A percentile compares a stretch with the other conserved stretches of the same genome.
phyloP scores from a whole-genome alignment of 192 early-diverging fungal genomes.

The Backusella morwellensis region DNA sequence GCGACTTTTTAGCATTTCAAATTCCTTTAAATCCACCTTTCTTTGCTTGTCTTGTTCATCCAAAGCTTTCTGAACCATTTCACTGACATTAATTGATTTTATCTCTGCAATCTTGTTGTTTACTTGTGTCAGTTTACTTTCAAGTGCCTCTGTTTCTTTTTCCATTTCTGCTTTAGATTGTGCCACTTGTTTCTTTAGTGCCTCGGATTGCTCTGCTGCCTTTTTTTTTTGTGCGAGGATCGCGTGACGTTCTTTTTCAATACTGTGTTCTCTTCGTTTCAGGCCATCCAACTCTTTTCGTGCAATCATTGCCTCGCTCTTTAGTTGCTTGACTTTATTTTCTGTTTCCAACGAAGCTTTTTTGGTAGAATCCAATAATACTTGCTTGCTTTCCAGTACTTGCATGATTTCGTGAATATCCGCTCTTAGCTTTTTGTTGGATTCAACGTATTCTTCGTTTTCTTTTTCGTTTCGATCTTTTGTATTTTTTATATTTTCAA shows the following conservation, averaged over 20 bases:
- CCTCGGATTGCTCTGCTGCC: neutral
- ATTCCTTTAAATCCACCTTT: neutral
- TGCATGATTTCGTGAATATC: conserved; percentile 36
- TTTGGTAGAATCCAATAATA: conserved; percentile 25
- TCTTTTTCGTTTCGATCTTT: conserved; percentile 18
- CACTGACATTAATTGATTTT: neutral
- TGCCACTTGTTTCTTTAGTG: neutral
- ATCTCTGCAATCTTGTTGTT: neutral
- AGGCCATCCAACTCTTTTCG: conserved; percentile 29
- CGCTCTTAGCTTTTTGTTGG: conserved; percentile 17
- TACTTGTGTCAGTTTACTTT: neutral
- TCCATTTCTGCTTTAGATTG: neutral
- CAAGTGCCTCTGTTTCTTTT: neutral
- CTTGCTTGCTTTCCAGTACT: conserved; percentile 29
- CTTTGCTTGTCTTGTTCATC: neutral
- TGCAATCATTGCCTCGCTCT: conserved; percentile 25
- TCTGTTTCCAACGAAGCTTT: conserved; percentile 17
- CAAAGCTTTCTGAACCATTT: neutral
- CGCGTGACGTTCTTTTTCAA: conserved; percentile 18
- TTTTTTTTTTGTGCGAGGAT: conserved; percentile 11
- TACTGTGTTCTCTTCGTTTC: conserved; percentile 14
- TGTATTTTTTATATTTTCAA: neutral
- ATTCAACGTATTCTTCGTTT: conserved; percentile 16
- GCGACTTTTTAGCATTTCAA: neutral
- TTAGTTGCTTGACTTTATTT: conserved; percentile 23